Conservation (phyloP, 208 protist species). For the Acanthamoeba lugdunensis region DNA sequence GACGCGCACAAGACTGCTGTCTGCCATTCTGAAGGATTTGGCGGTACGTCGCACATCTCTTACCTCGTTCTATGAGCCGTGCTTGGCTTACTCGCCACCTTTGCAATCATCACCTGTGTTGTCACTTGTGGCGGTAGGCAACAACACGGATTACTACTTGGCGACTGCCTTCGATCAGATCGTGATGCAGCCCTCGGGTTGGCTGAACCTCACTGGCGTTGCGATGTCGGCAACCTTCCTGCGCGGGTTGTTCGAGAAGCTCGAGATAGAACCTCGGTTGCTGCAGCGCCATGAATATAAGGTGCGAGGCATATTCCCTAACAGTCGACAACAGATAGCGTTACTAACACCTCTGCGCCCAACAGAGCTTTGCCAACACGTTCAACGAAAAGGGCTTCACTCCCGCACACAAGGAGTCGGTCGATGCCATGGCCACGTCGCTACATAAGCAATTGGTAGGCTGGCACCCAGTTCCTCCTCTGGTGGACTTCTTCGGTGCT, state of each 20-base stretch:
- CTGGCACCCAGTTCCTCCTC: background rate
- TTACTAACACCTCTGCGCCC: background rate
- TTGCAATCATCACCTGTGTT: background rate
- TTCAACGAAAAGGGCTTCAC: constrained; percentile 65
- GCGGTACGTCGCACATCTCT: background rate
- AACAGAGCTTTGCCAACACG: constrained; percentile 65
- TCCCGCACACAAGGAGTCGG: constrained; percentile 1
- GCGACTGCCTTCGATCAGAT: constrained; percentile 57
- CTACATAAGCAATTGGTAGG: constrained; percentile 26
- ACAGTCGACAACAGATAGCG: background rate
- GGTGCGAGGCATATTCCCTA: background rate
- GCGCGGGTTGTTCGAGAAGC: constrained; percentile 64
- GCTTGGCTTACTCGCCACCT: background rate
- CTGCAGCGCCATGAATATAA: constrained; percentile 70
- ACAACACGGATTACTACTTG: constrained; percentile 63
- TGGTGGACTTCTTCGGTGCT: background rate
- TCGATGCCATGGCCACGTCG: constrained; percentile 21
- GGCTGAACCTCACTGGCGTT: constrained; percentile 40
- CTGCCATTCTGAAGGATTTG: constrained; percentile 42
- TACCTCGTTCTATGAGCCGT: background rate
- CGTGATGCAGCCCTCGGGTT: constrained; percentile 55
- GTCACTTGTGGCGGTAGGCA: background rate
- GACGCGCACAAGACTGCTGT: background rate
- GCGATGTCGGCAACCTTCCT: constrained; percentile 17
- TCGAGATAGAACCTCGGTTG: background rate